Evolutionary conservation across 306 rosid species (phyloP), one percentile per base, ranked within the genome.

Genomic region (Trifolium fragiferum): DNA sequence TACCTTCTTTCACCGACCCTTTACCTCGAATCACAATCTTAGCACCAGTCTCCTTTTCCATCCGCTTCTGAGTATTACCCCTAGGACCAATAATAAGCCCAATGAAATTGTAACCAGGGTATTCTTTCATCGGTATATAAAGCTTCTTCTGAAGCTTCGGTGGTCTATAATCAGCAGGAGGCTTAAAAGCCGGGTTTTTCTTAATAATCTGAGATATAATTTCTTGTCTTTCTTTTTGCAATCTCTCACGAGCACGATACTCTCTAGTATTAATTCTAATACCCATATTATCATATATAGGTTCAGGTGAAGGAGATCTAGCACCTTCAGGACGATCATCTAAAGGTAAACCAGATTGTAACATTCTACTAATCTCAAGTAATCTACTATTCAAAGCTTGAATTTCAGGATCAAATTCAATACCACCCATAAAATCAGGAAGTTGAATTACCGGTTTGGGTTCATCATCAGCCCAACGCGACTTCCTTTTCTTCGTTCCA

Each of bases 91-190:
- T 94, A 63, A 94, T 94, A 27, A 94, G 95, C 53, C 99, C 99
- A 0, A 94, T 94, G 32, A 94, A 94, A 79, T 94, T 94, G 75
- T 94, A 94, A 49, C 99, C 99, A 0, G 99, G 99, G 64, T 87
- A 94, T 54, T 94, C 99, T 47, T 94, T 94, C 99, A 94, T 94
- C 0, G 97, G 99, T 33, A 94, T 94, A 68, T 92, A 94, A 35
- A 94, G 99, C 92, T 94, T 94, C 92, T 90, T 94, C 69, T 94
- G 92, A 82, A 94, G 99, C 96, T 94, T 94, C 0, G 97, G 99
- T 1, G 99, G 99, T 66, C 97, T 82, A 72, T 94, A 94, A 89
- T 94, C 97, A 0, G 97, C 98, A 0, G 99, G 99, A 0, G 99
- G 99, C 88, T 92, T 94, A 71, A 90, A 94, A 0, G 97, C 96